Evolutionary conservation across 2,329 filamentous ascomycete species (phyloP).

Genomic region (Aaosphaeria pasadenensis): DNA sequence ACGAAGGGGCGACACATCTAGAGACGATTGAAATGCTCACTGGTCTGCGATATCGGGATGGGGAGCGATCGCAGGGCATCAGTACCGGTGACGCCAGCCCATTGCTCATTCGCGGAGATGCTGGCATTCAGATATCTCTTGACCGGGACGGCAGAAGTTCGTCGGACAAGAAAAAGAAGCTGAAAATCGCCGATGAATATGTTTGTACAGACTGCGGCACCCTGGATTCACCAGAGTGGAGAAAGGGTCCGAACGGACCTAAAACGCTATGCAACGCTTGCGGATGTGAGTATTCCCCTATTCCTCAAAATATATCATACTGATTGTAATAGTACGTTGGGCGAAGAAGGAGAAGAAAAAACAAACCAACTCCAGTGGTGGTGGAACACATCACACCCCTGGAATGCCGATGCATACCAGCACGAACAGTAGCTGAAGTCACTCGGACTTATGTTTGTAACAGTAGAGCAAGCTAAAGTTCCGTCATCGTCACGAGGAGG

Average conservation of each 20-base stretch:
- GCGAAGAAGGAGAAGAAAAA: conserved; percentile 76
- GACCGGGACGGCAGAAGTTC: conserved; percentile 68
- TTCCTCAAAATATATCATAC: not conserved
- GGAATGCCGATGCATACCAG: conserved; percentile 26
- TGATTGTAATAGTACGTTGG: conserved; percentile 49
- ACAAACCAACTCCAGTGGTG: conserved; percentile 10
- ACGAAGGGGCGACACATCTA: conserved; percentile 69
- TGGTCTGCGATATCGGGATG: conserved; percentile 80
- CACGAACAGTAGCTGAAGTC: conserved; percentile 27
- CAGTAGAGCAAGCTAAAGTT: too few relatives aligned
- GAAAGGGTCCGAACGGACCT: conserved; percentile 86
- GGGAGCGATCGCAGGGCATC: conserved; percentile 82
- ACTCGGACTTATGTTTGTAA: not conserved
- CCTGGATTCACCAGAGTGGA: conserved; percentile 91
- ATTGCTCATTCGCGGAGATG: conserved; percentile 78
- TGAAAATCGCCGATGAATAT: conserved; percentile 80
- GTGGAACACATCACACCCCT: conserved; percentile 17
- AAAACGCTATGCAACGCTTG: conserved; percentile 97
- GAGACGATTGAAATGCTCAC: conserved; percentile 94
- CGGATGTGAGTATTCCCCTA: conserved; percentile 58
- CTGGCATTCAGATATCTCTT: conserved; percentile 77
- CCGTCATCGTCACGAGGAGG: too few relatives aligned
- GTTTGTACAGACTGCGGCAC: conserved; percentile 96
- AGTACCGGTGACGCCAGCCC: conserved; percentile 82
- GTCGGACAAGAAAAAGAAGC: conserved; percentile 81